Evolutionary conservation across 495 filamentous ascomycete species (phyloP), one percentile per base, ranked within the genome.

Genomic region (Hyaloscypha variabilis): DNA sequence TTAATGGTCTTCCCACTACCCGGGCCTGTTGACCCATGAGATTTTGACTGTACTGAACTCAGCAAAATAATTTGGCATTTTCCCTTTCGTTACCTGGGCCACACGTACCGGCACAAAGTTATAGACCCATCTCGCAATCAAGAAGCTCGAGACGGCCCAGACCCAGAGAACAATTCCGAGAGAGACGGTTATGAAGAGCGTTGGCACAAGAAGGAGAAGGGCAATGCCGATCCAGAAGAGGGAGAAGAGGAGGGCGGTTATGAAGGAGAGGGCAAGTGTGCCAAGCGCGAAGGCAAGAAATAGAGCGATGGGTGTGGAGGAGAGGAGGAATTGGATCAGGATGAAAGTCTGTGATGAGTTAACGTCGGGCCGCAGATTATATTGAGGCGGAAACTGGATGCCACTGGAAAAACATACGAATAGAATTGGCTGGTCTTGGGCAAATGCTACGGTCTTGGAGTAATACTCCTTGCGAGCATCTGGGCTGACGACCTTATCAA

Each of bases 211-310:
- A 58, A 92, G 67, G 58, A 90, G 69, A 26, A 88, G 76, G n/a
- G 85, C 88, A 55, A 89, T 66, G 58, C 86, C 83, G 62, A 83
- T 79, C 78, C 84, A 87, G 75, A 87, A 84, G 58, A 86, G 78
- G 8, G 82, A 82, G 77, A 90, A 88, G 65, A 87, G 60, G 8
- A 91, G 60, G 51, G 83, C 83, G 49, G 77, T 79, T 67, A 84
- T 66, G 42, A 87, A 59, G 28, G 84, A 79, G 74, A 89, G 80
- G 69, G 83, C 65, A 72, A 86, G 69, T 53, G 84, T 78, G 64
- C 81, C 81, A 42, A 84, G 65, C 65, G 78, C 74, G 77, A 90
- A 89, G 68, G 82, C 70, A 60, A 81, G 28, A 79, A 92, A 91
- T 50, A 91, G 75, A 31, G 82, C 71, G 60, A 91, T 34, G 14